A percentile compares a stretch with the other conserved stretches of the same genome.
These are phyloP conservation scores for Ustilago nuda DNA, from an alignment of 1,284 basidiomycete species.

Conservation along the genomic window DNA sequence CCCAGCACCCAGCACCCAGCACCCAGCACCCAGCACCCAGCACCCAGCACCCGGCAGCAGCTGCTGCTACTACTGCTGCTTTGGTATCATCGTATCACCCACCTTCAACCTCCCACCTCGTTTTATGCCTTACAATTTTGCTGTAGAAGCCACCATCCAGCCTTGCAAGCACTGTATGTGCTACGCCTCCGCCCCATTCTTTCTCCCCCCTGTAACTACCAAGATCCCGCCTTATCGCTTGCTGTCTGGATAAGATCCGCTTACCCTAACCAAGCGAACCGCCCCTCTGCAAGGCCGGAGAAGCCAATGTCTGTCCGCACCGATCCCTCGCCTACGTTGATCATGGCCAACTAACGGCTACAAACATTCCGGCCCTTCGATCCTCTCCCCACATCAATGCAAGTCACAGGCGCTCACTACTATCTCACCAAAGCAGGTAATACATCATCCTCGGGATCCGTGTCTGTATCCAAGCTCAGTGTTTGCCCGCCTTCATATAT, in stretches of 20 bases:
- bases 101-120: not conserved
- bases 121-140: not conserved
- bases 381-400: not conserved
- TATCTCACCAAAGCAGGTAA: too few species aligned
- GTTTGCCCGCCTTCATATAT: conserved; percentile 11
- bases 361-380: not conserved
- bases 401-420: not conserved
- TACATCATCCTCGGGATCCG: not conserved
- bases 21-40: not conserved
- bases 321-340: conserved; percentile 3
- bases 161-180: not conserved
- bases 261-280: not conserved
- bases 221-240: not conserved
- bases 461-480: not conserved
- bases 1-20: not conserved
- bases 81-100: not conserved
- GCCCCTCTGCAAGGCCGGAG: not conserved
- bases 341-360: conserved; percentile 1
- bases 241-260: not conserved
- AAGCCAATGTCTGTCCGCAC: not conserved
- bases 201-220: not conserved
- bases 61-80: too few species aligned
- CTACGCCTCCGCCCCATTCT: not conserved
- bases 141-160: not conserved
- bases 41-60: not conserved